Evolutionary conservation across 148 eudicot species (phyloP).

Genomic region (Vaccinium corymbosum): DNA sequence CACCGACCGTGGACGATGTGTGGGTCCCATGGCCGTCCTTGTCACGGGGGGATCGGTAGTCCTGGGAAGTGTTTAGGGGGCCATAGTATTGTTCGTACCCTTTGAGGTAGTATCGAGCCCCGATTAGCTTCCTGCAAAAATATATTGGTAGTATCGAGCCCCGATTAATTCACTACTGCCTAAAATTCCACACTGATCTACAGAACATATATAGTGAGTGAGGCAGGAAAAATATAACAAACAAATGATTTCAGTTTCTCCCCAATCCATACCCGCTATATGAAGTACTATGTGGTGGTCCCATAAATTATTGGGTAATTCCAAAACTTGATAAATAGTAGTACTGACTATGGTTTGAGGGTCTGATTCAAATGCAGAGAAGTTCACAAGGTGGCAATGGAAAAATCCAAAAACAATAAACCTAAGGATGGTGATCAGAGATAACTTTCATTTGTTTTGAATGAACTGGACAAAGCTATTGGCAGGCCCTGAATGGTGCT

Average conservation of each 20-base stretch:
- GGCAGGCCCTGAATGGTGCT: background rate
- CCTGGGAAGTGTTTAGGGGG: slow-evolving; percentile 47
- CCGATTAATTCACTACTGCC: background rate
- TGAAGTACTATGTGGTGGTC: background rate
- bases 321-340: background rate
- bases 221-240: background rate
- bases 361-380: background rate
- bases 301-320: background rate
- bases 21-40: slow-evolving; percentile 89
- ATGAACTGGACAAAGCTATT: background rate
- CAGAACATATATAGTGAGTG: background rate
- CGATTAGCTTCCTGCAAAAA: slow-evolving; percentile 66
- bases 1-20: slow-evolving; percentile 81
- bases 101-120: slow-evolving; percentile 81
- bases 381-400: background rate
- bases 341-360: background rate
- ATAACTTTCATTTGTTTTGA: background rate
- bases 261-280: background rate
- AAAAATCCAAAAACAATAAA: background rate
- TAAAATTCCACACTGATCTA: background rate
- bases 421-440: background rate
- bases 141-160: background rate
- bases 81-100: slow-evolving; percentile 68
- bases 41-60: slow-evolving; percentile 74
- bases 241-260: background rate